A percentile compares a stretch with the other conserved stretches of the same genome.
These are phyloP conservation scores for Talaromyces sp. DNA, from an alignment of 2,329 filamentous ascomycete species.

Conservation along the genomic window DNA sequence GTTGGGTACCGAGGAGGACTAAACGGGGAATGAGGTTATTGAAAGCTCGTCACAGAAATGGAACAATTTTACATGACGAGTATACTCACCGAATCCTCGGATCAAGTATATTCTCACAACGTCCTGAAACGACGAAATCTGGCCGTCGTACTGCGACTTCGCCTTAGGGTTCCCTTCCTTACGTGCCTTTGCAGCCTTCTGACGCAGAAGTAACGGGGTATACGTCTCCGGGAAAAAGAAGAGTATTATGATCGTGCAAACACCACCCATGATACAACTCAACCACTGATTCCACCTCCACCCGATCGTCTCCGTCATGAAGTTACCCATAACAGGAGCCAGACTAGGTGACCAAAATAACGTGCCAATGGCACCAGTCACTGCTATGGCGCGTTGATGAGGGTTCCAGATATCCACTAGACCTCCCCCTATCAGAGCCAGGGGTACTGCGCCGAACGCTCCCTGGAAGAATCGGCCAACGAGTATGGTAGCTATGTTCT, in stretches of 20 bases:
- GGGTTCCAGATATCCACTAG: conserved; percentile 44
- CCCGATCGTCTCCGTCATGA: conserved; percentile 25
- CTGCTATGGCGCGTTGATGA: not conserved
- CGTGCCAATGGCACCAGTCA: not conserved
- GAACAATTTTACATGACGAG: not conserved
- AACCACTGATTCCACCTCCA: conserved; percentile 25
- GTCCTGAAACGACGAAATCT: not conserved
- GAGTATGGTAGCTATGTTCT: conserved; percentile 46
- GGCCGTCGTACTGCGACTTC: not conserved
- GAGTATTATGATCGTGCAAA: conserved; percentile 34
- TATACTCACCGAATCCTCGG: not conserved
- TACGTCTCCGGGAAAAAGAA: conserved; percentile 49
- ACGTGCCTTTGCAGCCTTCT: conserved; percentile 49
- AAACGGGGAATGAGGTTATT: not conserved
- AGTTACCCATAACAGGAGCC: conserved; percentile 28
- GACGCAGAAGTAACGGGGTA: conserved; percentile 48
- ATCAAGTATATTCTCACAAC: not conserved
- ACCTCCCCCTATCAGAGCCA: conserved; percentile 44
- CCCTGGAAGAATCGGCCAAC: conserved; percentile 47
- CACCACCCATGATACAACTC: conserved; percentile 24
- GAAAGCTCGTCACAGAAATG: not conserved
- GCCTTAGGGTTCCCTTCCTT: conserved; percentile 37
- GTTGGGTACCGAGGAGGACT: conserved; percentile 1
- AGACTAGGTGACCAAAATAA: conserved; percentile 27
- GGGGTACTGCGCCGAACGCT: conserved; percentile 43